Conservation (phyloP, 345 rosid species). For the Eucalyptus tenuipes region DNA sequence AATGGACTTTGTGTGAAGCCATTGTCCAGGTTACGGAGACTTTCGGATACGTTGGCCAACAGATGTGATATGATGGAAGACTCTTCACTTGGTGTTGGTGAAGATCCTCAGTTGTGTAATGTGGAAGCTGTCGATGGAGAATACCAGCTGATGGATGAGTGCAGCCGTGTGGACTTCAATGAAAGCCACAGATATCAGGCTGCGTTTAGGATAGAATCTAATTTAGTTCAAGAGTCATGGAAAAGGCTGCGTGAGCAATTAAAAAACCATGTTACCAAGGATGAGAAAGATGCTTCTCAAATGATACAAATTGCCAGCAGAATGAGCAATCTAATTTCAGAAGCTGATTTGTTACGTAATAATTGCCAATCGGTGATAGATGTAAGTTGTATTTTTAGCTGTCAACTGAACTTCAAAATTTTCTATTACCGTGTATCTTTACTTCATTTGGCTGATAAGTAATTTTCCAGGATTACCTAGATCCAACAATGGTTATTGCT, state of each 20-base stretch:
- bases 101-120: slow-evolving; percentile 27
- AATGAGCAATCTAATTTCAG: slow-evolving; percentile 64
- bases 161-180: slow-evolving; percentile 68
- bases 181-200: slow-evolving; percentile 17
- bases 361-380: slow-evolving; percentile 37
- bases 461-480: slow-evolving; percentile 40
- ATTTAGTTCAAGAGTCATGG: slow-evolving; percentile 62
- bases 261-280: slow-evolving; percentile 32
- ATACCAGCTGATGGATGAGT: slow-evolving; percentile 65
- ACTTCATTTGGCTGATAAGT: not conserved
- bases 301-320: slow-evolving; percentile 28
- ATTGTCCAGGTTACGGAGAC: slow-evolving; percentile 3
- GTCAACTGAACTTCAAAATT: not conserved
- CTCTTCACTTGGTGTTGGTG: slow-evolving; percentile 17
- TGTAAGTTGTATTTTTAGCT: not conserved
- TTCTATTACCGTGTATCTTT: not conserved
- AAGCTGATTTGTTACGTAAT: slow-evolving; percentile 45
- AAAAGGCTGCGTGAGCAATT: slow-evolving; percentile 42
- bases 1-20: slow-evolving; percentile 5
- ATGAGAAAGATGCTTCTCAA: slow-evolving; percentile 38
- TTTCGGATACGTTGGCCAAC: slow-evolving; percentile 17
- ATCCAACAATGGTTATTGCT: slow-evolving; percentile 13
- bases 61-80: slow-evolving; percentile 23
- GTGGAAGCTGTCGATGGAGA: slow-evolving; percentile 18
- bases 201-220: slow-evolving; percentile 1